These are phyloP conservation scores for Lactarius sanguifluus DNA, from an alignment of 768 basidiomycete species.

Conservation along the genomic window DNA sequence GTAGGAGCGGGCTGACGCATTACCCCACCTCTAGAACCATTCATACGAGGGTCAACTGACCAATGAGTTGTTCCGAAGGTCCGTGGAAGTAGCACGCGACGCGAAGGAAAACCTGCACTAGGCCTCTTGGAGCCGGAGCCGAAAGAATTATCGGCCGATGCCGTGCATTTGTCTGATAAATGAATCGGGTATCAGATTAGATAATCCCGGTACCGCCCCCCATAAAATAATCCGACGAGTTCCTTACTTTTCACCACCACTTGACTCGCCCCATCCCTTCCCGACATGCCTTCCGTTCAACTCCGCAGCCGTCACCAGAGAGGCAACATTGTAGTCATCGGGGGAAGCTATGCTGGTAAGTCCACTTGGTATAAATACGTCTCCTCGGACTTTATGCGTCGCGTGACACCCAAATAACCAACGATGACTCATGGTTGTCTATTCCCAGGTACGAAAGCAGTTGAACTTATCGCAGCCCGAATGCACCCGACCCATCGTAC, in stretches of 20 bases:
- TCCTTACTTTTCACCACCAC: background rate
- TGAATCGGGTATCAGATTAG: background rate
- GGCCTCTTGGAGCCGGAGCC: no score
- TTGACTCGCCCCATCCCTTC: background rate
- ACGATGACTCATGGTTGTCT: background rate
- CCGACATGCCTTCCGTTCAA: conserved; percentile 7
- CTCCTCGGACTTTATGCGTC: background rate
- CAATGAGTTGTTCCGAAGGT: no score
- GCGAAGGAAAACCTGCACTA: no score
- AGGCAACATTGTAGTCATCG: conserved; percentile 38
- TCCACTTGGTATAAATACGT: background rate
- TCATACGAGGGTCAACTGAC: no score
- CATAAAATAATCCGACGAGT: background rate
- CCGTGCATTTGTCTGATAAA: no score
- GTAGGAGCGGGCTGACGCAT: background rate
- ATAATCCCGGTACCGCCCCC: background rate
- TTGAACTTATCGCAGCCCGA: conserved; percentile 31
- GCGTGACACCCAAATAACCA: background rate
- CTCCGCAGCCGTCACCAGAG: conserved; percentile 19
- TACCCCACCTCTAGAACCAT: background rate
- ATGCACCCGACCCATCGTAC: conserved; percentile 34
- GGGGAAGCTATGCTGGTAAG: conserved; percentile 40
- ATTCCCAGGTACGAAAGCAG: conserved; percentile 29
- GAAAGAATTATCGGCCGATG: background rate
- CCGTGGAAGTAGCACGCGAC: no score